A percentile compares a stretch with the other conserved stretches of the same genome.
Evolutionary conservation across 2,329 filamentous ascomycete genomes (phyloP).

Genomic region (Talaromyces sp.): DNA sequence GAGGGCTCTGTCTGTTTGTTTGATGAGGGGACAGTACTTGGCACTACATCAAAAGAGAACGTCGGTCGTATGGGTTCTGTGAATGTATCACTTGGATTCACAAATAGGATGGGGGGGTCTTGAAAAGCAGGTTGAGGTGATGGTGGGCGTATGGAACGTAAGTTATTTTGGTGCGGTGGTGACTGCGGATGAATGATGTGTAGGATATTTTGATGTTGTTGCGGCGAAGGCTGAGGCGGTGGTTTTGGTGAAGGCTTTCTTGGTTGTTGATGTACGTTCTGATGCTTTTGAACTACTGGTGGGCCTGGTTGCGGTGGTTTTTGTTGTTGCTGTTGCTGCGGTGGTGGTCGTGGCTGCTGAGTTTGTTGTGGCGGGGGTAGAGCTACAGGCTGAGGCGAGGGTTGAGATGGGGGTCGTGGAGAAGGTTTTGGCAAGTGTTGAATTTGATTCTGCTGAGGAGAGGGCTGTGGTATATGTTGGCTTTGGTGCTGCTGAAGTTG

Average conservation of each 20-base stretch:
- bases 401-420: neutral
- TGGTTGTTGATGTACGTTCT: neutral
- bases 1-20: conserved; percentile 24
- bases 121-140: conserved; percentile 22
- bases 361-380: conserved; percentile 15
- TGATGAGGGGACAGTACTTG: conserved; percentile 26
- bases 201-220: neutral
- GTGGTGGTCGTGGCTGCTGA: neutral
- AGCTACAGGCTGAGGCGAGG: conserved; percentile 20
- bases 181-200: conserved; percentile 12
- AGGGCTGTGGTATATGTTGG: neutral
- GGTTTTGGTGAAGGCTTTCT: neutral
- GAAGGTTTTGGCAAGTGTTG: too few relatives aligned
- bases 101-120: conserved; percentile 34
- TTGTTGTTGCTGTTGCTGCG: neutral
- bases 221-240: neutral
- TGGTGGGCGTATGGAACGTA: conserved; percentile 12
- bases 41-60: conserved; percentile 23
- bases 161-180: conserved; percentile 19
- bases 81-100: conserved; percentile 36
- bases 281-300: neutral
- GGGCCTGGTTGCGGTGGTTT: neutral
- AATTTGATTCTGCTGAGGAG: neutral
- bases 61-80: conserved; percentile 24
- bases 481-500: neutral